Evolutionary conservation across 1,284 basidiomycete species (phyloP).

Genomic region (Malassezia sympodialis): DNA sequence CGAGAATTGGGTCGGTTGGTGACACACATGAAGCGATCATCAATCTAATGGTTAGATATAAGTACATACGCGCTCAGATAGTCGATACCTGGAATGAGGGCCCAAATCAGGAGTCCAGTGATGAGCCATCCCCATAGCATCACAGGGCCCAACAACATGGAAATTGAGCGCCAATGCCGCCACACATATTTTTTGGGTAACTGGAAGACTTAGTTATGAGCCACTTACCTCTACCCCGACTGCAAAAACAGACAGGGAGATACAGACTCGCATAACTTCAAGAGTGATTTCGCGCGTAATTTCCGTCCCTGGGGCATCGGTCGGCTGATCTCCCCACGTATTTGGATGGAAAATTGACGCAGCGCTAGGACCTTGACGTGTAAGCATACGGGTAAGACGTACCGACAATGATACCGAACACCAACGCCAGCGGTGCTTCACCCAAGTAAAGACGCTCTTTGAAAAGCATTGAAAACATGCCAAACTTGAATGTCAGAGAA

Average conservation of each 20-base stretch:
- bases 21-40: slow-evolving; percentile 88
- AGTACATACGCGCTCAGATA: slow-evolving; percentile 28
- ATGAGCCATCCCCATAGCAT: slow-evolving; percentile 81
- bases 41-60: slow-evolving; percentile 48
- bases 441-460: slow-evolving; percentile 90
- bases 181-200: slow-evolving; percentile 60
- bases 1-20: slow-evolving; percentile 74
- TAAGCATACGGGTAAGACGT: background rate
- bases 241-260: slow-evolving; percentile 94
- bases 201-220: background rate
- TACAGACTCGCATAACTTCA: slow-evolving; percentile 87
- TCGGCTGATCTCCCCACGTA: slow-evolving; percentile 60
- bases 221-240: slow-evolving; percentile 62
- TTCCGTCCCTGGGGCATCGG: slow-evolving; percentile 55
- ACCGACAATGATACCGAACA: slow-evolving; percentile 80
- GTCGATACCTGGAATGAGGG: slow-evolving; percentile 30
- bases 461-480: slow-evolving; percentile 85
- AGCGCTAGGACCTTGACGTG: slow-evolving; percentile 58
- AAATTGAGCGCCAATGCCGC: slow-evolving; percentile 77
- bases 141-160: slow-evolving; percentile 74
- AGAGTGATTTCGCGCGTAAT: slow-evolving; percentile 56
- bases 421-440: slow-evolving; percentile 88
- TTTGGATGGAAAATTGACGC: slow-evolving; percentile 76
- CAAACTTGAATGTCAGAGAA: slow-evolving; percentile 59
- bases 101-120: slow-evolving; percentile 55